Conservation (phyloP, 2,329 filamentous ascomycete species). For the Apiospora saccharicola region DNA sequence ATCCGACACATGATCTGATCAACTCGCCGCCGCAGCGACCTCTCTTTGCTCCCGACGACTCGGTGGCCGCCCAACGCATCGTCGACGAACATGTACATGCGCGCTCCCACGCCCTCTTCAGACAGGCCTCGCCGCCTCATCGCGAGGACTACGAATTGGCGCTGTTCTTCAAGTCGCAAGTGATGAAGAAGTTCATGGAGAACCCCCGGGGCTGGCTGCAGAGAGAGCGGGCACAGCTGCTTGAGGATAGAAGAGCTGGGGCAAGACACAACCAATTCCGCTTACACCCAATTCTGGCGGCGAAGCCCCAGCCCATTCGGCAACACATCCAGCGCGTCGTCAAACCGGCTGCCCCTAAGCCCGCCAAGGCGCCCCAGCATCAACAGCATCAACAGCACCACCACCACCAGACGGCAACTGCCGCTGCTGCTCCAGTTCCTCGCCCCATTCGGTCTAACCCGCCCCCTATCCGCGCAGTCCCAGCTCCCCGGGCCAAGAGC, state of each 20-base stretch:
- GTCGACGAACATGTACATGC: slow-evolving; percentile 59
- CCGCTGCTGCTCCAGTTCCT: slow-evolving; percentile 40
- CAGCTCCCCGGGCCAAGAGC: slow-evolving; percentile 42
- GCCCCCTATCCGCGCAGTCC: slow-evolving; percentile 38
- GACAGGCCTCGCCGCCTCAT: slow-evolving; percentile 53
- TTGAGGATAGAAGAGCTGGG: slow-evolving; percentile 54
- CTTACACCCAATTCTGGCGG: slow-evolving; percentile 1
- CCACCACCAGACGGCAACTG: slow-evolving; percentile 30
- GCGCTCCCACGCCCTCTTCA: slow-evolving; percentile 53
- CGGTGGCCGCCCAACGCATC: slow-evolving; percentile 52
- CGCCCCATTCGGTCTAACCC: slow-evolving; percentile 42
- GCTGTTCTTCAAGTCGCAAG: slow-evolving; percentile 60
- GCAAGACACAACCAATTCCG: slow-evolving; percentile 46
- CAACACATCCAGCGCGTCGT: slow-evolving; percentile 43
- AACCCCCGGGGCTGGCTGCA: slow-evolving; percentile 58
- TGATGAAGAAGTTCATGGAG: slow-evolving; percentile 53
- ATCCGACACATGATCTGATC: slow-evolving; percentile 54
- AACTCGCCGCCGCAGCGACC: slow-evolving; percentile 54
- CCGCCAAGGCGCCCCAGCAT: slow-evolving; percentile 27
- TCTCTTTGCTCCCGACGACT: slow-evolving; percentile 55
- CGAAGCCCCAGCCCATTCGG: slow-evolving; percentile 43
- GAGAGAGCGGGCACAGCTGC: slow-evolving; percentile 58
- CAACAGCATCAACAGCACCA: slow-evolving; percentile 5
- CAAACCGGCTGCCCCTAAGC: slow-evolving; percentile 42
- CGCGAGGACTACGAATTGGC: slow-evolving; percentile 62